Conservation (phyloP, 108 stramenopile genomes). For the Nitzschia inconspicua region DNA sequence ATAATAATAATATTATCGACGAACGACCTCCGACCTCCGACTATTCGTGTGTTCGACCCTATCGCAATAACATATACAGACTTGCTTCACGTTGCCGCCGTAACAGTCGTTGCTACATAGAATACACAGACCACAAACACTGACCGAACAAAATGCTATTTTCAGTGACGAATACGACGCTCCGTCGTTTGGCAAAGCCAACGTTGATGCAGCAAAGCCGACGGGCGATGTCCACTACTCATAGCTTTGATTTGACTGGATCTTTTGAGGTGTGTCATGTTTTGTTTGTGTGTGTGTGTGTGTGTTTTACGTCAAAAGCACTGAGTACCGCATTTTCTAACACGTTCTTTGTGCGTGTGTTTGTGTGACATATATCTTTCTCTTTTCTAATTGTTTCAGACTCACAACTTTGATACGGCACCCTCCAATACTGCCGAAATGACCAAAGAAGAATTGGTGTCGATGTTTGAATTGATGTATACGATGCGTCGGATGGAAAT, state of each 20-base stretch:
- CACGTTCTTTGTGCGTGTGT: not conserved
- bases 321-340: not conserved
- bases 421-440: conserved; percentile 61
- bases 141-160: too few species aligned
- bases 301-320: not conserved
- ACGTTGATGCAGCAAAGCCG: not conserved
- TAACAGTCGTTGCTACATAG: too few species aligned
- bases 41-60: too few species aligned
- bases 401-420: conserved; percentile 73
- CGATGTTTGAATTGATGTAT: conserved; percentile 96
- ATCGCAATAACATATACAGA: too few species aligned
- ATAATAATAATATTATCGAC: too few species aligned
- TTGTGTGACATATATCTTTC: not conserved
- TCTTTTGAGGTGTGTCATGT: conserved; percentile 54
- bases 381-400: conserved; percentile 28
- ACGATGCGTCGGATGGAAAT: conserved; percentile 99
- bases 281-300: not conserved
- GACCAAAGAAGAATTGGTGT: conserved; percentile 91
- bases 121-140: too few species aligned
- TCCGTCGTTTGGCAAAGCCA: too few species aligned
- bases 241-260: conserved; percentile 74
- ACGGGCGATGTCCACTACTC: conserved; percentile 3
- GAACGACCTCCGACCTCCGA: too few species aligned
- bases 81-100: too few species aligned
- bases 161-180: too few species aligned